phyloP scores from a whole-genome alignment of 768 basidiomycete genomes.

The Leucocoprinus birnbaumii region DNA sequence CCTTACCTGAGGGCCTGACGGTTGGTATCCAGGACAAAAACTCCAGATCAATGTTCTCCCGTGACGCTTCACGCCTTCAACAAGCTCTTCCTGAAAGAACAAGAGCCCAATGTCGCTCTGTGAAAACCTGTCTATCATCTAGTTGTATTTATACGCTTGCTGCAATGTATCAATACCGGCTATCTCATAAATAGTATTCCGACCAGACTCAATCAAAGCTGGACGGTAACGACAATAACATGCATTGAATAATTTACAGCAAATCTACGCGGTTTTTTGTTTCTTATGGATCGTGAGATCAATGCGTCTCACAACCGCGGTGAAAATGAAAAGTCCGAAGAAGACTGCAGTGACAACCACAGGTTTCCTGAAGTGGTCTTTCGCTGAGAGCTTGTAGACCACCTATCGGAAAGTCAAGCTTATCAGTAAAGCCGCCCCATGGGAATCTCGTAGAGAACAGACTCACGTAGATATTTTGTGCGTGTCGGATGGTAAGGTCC shows the following conservation, averaged over 20 bases:
- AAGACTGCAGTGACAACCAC: slow-evolving; percentile 72
- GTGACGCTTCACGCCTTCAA: slow-evolving; percentile 37
- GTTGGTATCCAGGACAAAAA: slow-evolving; percentile 12
- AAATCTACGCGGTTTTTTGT: slow-evolving; percentile 32
- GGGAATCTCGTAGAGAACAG: neutral
- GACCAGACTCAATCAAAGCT: slow-evolving; percentile 12
- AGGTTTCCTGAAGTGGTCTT: slow-evolving; percentile 87
- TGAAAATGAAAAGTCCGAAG: slow-evolving; percentile 58
- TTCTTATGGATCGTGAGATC: slow-evolving; percentile 45
- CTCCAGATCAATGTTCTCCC: slow-evolving; percentile 31
- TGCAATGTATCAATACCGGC: slow-evolving; percentile 11
- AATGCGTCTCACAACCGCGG: slow-evolving; percentile 40
- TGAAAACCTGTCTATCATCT: neutral
- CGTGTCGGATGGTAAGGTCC: slow-evolving; percentile 76
- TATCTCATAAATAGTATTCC: slow-evolving; percentile 10
- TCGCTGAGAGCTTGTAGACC: slow-evolving; percentile 78
- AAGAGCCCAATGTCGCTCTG: neutral
- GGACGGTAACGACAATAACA: slow-evolving; percentile 12
- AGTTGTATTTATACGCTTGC: neutral
- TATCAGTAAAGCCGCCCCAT: neutral
- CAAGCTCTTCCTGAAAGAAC: slow-evolving; percentile 4
- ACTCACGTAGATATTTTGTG: slow-evolving; percentile 79
- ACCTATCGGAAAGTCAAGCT: slow-evolving; percentile 48
- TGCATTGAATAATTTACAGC: slow-evolving; percentile 15
- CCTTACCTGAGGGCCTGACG: too few species aligned